Base-by-base conservation (phyloP, 169 alveolate genomes). In the Plasmodium gonderi region DNA sequence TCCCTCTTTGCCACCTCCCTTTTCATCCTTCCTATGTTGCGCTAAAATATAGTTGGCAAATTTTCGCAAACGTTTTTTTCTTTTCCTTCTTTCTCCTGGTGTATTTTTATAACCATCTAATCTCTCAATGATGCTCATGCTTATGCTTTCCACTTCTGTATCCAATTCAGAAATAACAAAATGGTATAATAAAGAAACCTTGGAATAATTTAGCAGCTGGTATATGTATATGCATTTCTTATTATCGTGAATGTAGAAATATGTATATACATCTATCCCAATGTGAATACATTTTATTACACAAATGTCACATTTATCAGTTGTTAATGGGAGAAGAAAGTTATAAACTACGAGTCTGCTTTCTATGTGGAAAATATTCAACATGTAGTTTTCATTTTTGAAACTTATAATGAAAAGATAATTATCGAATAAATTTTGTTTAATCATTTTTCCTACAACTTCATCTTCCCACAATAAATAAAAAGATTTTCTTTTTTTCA, bases 381-480 rank as follows among this genome's bases (percentile, higher is more conserved):
- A 29, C 8, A 83, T n/a, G 60, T 26, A 68, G 9, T 20, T 0
- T 31, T 74, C 76, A n/a, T 45, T 44, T n/a, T 81, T 51, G 9
- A 9, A n/a, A 33, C 78, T 83, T 69, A 83, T 26, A 7, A 83
- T 60, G 77, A 69, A 83, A 14, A 83, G 49, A 42, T 83, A 72
- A 5, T 29, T 45, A n/a, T 42, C 82, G 36, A 31, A 33, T 0
- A 83, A 7, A 29, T 26, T 5, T n/a, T 68, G 40, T 12, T 68
- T 83, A 3, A 83, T 47, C 65, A 44, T 45, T 45, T 74, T 47
- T 14, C 92, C 92, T 7, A 38, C 60, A 23, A 83, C 23, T 33
- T 83, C 92, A 47, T 83, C 92, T 49, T 83, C 78, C 92, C 92
- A 83, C 33, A 83, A 23, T 1, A 83, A 14, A 33, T 83, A 72